These are phyloP conservation scores for Lumnitzera racemosa DNA, from an alignment of 345 rosid species.

Conservation along the genomic window DNA sequence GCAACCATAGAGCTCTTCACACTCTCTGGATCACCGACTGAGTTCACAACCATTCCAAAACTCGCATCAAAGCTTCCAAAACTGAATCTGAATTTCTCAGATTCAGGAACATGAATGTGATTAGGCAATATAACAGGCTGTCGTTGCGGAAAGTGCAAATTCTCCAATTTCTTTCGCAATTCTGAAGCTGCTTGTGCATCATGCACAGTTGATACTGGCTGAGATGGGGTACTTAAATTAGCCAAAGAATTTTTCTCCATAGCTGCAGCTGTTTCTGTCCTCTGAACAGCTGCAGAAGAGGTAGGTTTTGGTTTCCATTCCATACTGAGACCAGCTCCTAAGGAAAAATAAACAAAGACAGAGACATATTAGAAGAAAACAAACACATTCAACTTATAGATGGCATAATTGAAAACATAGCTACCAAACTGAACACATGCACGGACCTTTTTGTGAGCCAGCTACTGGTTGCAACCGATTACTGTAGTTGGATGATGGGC, in stretches of 20 bases:
- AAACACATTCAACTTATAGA: neutral
- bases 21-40: slow-evolving; percentile 38
- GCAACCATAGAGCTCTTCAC: slow-evolving; percentile 54
- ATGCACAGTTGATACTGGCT: slow-evolving; percentile 27
- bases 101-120: slow-evolving; percentile 91
- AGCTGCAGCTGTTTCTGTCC: slow-evolving; percentile 39
- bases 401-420: neutral
- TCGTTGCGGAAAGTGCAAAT: slow-evolving; percentile 61
- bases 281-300: slow-evolving; percentile 38
- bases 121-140: slow-evolving; percentile 88
- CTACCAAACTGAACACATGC: too few relatives aligned
- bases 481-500: slow-evolving; percentile 72
- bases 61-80: slow-evolving; percentile 91
- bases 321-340: slow-evolving; percentile 41
- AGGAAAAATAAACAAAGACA: slow-evolving; percentile 21
- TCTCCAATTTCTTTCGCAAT: slow-evolving; percentile 67
- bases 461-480: slow-evolving; percentile 52
- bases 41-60: slow-evolving; percentile 46
- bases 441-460: slow-evolving; percentile 63
- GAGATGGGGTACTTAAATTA: slow-evolving; percentile 33
- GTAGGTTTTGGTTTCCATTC: slow-evolving; percentile 94
- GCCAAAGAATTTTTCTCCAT: slow-evolving; percentile 37
- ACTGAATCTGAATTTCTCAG: slow-evolving; percentile 78
- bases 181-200: slow-evolving; percentile 53
- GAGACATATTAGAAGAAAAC: slow-evolving; percentile 7